Percentiles rank a stretch among this genome's conserved stretches.
phyloP scores from a whole-genome alignment of 495 filamentous ascomycete genomes.

The Acidomyces sp. region DNA sequence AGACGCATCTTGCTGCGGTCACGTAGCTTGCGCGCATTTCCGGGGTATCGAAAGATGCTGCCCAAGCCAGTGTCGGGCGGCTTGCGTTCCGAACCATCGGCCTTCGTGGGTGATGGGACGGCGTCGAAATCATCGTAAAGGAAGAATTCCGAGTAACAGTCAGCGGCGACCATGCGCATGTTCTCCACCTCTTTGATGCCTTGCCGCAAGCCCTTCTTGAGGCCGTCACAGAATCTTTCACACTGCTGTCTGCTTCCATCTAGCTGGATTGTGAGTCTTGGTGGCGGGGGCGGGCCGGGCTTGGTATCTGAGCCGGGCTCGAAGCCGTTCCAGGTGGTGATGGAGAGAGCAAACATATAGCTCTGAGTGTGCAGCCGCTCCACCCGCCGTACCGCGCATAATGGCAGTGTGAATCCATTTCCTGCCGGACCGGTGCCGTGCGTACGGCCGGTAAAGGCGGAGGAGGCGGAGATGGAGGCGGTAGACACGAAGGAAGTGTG shows the following conservation, averaged over 20 bases:
- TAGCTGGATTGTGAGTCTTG: slow-evolving; percentile 84
- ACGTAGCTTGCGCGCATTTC: slow-evolving; percentile 86
- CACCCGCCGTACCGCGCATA: slow-evolving; percentile 80
- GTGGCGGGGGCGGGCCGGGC: slow-evolving; percentile 37
- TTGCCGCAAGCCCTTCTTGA: slow-evolving; percentile 76
- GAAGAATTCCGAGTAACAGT: slow-evolving; percentile 90
- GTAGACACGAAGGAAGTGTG: slow-evolving; percentile 72
- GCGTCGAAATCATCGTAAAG: slow-evolving; percentile 37
- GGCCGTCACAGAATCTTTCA: slow-evolving; percentile 87
- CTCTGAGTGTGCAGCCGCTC: slow-evolving; percentile 84
- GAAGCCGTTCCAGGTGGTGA: slow-evolving; percentile 78
- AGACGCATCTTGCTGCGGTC: slow-evolving; percentile 95
- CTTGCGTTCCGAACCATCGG: slow-evolving; percentile 41
- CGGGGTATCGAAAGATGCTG: slow-evolving; percentile 87
- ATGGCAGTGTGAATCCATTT: slow-evolving; percentile 90
- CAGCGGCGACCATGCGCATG: slow-evolving; percentile 58
- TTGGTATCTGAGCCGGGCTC: slow-evolving; percentile 38
- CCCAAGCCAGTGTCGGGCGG: slow-evolving; percentile 84
- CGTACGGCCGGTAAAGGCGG: slow-evolving; percentile 72
- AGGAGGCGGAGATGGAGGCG: slow-evolving; percentile 61
- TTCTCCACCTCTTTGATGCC: slow-evolving; percentile 76
- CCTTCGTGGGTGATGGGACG: slow-evolving; percentile 24
- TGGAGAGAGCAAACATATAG: slow-evolving; percentile 79
- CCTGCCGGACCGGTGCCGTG: slow-evolving; percentile 85
- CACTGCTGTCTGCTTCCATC: slow-evolving; percentile 77